phyloP scores from a whole-genome alignment of 1,284 basidiomycete genomes.

The Takashimella tepidaria region DNA sequence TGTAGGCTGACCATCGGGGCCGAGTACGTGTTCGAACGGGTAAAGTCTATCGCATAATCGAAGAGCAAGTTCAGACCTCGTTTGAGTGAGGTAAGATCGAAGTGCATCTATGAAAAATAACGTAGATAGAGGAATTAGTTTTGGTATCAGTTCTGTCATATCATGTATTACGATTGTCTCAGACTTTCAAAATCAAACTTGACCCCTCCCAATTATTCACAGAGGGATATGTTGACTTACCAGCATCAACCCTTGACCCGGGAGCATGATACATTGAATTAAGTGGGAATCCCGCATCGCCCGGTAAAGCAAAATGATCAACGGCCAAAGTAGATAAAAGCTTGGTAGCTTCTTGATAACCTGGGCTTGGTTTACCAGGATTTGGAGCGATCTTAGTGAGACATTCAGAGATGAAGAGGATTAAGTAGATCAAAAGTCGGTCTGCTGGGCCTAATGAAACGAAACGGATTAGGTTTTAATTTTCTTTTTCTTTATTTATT shows the following conservation, averaged over 20 bases:
- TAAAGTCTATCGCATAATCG: constrained; percentile 86
- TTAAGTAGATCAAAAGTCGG: constrained; percentile 92
- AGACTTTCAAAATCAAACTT: too few species aligned
- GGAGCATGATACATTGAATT: constrained; percentile 89
- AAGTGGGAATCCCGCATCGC: constrained; percentile 90
- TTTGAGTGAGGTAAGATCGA: constrained; percentile 85
- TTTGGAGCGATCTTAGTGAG: constrained; percentile 73
- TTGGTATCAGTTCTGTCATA: constrained; percentile 3
- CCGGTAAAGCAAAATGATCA: constrained; percentile 88
- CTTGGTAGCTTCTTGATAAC: constrained; percentile 82
- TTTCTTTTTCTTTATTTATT: too few species aligned
- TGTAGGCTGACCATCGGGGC: constrained; percentile 56
- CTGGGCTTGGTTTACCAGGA: constrained; percentile 50
- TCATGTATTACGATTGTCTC: too few species aligned
- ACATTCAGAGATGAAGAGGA: constrained; percentile 97
- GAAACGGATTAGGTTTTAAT: too few species aligned
- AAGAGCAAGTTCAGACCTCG: constrained; percentile 81
- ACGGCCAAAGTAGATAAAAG: constrained; percentile 83
- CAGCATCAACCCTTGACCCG: constrained; percentile 69
- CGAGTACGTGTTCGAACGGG: constrained; percentile 42
- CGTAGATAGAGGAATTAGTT: too few species aligned
- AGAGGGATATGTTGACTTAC: too few species aligned
- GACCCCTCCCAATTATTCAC: too few species aligned
- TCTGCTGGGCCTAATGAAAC: constrained; percentile 81
- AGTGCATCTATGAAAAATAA: constrained; percentile 53